Evolutionary conservation across 2,329 filamentous ascomycete species (phyloP), one percentile per base, ranked within the genome.

Genomic region (Botrytis sinoallii): DNA sequence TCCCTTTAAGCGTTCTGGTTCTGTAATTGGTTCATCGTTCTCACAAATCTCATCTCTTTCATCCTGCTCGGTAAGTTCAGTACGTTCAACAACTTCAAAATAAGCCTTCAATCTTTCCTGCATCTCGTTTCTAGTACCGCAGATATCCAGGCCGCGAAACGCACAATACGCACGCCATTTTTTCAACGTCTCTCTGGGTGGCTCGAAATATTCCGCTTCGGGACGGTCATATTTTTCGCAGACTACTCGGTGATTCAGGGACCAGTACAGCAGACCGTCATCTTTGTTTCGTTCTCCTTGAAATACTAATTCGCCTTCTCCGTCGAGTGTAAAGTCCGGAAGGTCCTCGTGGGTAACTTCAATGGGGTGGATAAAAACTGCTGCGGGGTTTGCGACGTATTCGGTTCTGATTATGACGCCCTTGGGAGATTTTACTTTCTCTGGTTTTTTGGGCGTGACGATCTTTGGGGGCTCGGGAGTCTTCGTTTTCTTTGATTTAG

Each of bases 91-190:
- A 16, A 14, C 12, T 22, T 18, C 22, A 63, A 63, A 44, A 8
- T n/a, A 35, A 35, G 46, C 20, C 3, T 32, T 20, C 10, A 66
- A 2, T 38, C 44, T 66, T 8, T 48, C 6, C 44, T 48, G 44
- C 29, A 66, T 66, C 2, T 66, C 44, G 16, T 35, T 29, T 48
- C 29, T 12, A 14, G 29, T 66, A 4, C 42, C 64, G 1, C 29
- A 8, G 12, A 29, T 25, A 25, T 66, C 29, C 12, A 66, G 9
- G 16, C 40, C 40, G 7, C 20, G 42, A 46, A 66, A 66, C 4
- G 64, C 42, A 66, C 64, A 66, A 48, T 48, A 66, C 4, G 64
- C 64, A 20, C 44, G 64, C 64, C 64, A 66, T 48, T 48, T 66
- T 1, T 65, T 65, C 18, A 46, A 20, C 1, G 29, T 65, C 14